Evolutionary conservation across 2,329 filamentous ascomycete genomes (phyloP), one percentile per base, ranked within the genome.

Genomic region (Colletotrichum orbiculare): DNA sequence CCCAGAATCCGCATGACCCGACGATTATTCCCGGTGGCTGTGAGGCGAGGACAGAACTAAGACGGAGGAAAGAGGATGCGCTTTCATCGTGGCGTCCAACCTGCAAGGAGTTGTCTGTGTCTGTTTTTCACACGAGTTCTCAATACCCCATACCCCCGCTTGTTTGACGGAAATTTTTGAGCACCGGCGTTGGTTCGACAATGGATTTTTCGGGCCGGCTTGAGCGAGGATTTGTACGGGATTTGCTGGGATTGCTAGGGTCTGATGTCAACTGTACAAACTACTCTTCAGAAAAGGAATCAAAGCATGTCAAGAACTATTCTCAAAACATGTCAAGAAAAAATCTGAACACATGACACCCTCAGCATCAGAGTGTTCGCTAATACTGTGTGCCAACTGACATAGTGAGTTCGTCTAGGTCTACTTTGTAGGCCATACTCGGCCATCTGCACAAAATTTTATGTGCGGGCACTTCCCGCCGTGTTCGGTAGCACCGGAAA

Each of bases 141-240:
- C 34, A 49, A 52, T 55, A 52, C 60, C n/a, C 41, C 62, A 65
- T 62, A 62, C 50, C 62, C 57, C 17, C n/a, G n/a, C 15, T 55
- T 54, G 17, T 41, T 45, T 46, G 15, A 13, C n/a, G 10, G n/a
- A 11, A n/a, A 7, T n/a, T 49, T 13, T 41, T 41, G 8, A 48
- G 43, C 38, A 60, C 33, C 10, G 62, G 62, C 57, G 57, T 54
- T 55, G 62, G 62, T 35, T 4, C 10, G 33, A 56, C 10, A 12
- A 54, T 17, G 37, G 45, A 34, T 38, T 17, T 50, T 38, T 10
- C 25, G 25, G 25, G 25, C 25, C 25, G 25, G 25, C 25, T 4
- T 25, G 25, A 25, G 25, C 25, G 25, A 25, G 25, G 25, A 25
- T 25, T 5, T 5, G 4, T 25, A 25, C 4, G 25, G 25, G 4